These are phyloP conservation scores for Xylaria sp. DNA, from an alignment of 2,329 filamentous ascomycete genomes.

Conservation along the genomic window DNA sequence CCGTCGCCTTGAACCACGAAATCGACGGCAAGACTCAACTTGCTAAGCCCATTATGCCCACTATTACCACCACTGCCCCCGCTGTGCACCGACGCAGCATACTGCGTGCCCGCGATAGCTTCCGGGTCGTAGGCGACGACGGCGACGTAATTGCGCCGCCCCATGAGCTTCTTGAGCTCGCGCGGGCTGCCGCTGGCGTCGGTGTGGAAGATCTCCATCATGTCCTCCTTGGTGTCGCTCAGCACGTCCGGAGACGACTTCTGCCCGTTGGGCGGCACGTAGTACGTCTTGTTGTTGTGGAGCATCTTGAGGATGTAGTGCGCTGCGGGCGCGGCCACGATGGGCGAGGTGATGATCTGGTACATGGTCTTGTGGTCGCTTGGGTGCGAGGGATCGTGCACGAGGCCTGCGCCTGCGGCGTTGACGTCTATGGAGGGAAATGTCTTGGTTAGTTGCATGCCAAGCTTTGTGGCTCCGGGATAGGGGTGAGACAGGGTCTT, in stretches of 20 bases:
- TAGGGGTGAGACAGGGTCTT: background rate
- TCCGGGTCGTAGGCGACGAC: constrained; percentile 96
- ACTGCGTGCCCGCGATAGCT: constrained; percentile 53
- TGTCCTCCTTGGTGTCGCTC: constrained; percentile 97
- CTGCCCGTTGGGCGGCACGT: constrained; percentile 88
- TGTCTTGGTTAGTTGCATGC: constrained; percentile 1
- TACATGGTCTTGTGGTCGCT: constrained; percentile 99
- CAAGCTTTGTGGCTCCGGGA: background rate
- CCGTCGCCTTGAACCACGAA: constrained; percentile 97
- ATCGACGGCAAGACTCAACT: constrained; percentile 89
- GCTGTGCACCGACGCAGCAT: constrained; percentile 40
- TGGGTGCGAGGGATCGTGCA: constrained; percentile 92
- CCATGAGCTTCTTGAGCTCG: constrained; percentile 93
- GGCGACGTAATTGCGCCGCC: constrained; percentile 88
- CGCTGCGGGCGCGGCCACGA: constrained; percentile 88
- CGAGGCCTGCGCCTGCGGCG: constrained; percentile 88
- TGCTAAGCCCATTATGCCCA: constrained; percentile 63
- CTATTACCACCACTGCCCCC: constrained; percentile 48
- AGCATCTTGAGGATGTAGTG: constrained; percentile 91
- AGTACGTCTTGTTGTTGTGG: constrained; percentile 93
- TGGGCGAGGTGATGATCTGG: constrained; percentile 91
- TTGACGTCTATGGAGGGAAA: constrained; percentile 75
- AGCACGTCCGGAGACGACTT: constrained; percentile 72
- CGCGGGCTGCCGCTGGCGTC: constrained; percentile 86
- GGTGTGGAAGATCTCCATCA: constrained; percentile 99